Evolutionary conservation across 805 yeast species (phyloP), one percentile per base, ranked within the genome.

Genomic region (Nakazawaea populi): DNA sequence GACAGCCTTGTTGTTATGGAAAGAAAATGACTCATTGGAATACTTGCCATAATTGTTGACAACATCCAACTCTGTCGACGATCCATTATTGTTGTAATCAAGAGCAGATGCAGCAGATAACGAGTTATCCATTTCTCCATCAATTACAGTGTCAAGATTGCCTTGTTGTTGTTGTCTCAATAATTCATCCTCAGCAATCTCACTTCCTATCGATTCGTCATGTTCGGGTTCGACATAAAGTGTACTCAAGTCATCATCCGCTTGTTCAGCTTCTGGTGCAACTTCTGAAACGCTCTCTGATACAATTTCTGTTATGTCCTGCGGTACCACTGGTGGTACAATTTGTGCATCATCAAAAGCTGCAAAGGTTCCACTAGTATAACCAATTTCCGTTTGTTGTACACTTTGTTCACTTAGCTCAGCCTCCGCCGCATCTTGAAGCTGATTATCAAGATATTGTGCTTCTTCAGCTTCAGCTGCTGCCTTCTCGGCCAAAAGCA

Each of bases 391-490:
- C 3, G 24, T 18, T 18, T 18, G 24, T 18, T 18, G 24, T 18
- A 18, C 24, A 18, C 24, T 18, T 18, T 18, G 24, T 18, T 18
- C 24, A 18, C 24, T 18, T 18, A 18, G 24, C 24, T 18, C 39
- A 14, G n/a, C 32, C 11, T 5, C n/a, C 40, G 10, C 40, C 28
- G 9, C 31, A 52, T 39, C n/a, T 48, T 44, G 41, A 41, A 18
- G 43, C 35, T 9, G 35, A 41, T 31, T 24, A 14, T n/a, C 34
- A 38, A 8, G 28, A 32, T 32, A 32, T 32, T 9, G 11, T 9
- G 35, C 35, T 11, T 32, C 35, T 32, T 32, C 46, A 30, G 44
- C 52, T 38, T 46, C 49, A 37, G 48, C 53, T 32, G 46, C 37
- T 24, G 41, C 44, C 9, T 39, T 32, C 8, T 35, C 37, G 12